These are phyloP conservation scores for Martensiomyces pterosporus DNA, from an alignment of 192 early-diverging fungal genomes.

Conservation along the genomic window DNA sequence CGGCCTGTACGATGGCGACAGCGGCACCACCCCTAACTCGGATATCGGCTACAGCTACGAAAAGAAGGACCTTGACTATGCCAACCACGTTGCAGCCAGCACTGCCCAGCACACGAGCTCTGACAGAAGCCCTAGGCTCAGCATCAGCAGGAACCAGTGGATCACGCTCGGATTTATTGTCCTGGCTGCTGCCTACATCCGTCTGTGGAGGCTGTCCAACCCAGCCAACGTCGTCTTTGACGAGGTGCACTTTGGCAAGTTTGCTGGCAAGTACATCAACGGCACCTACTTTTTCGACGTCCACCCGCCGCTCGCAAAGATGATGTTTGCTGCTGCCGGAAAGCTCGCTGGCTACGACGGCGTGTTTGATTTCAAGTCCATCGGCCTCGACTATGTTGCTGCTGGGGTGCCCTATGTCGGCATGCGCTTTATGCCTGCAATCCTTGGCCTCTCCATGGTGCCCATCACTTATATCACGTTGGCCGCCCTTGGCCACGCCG, in stretches of 20 bases:
- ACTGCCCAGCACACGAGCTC: slow-evolving; percentile 9
- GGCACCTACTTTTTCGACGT: slow-evolving; percentile 92
- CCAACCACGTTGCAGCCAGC: slow-evolving; percentile 2
- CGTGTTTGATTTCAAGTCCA: slow-evolving; percentile 88
- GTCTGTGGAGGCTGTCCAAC: slow-evolving; percentile 44
- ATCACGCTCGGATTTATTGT: slow-evolving; percentile 41
- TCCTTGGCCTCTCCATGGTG: slow-evolving; percentile 74
- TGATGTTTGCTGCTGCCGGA: slow-evolving; percentile 78
- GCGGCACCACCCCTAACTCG: slow-evolving; percentile 7
- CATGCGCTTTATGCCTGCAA: slow-evolving; percentile 75
- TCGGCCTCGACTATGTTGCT: slow-evolving; percentile 85
- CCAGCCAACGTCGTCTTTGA: slow-evolving; percentile 68
- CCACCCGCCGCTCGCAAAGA: slow-evolving; percentile 91
- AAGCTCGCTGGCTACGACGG: slow-evolving; percentile 86
- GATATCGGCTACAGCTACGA: slow-evolving; percentile 45
- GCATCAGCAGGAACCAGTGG: slow-evolving; percentile 43
- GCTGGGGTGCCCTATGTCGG: slow-evolving; percentile 86
- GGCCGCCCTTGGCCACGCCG: slow-evolving; percentile 73
- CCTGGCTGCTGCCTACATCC: slow-evolving; percentile 44
- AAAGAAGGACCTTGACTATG: slow-evolving; percentile 48
- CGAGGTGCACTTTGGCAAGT: slow-evolving; percentile 99
- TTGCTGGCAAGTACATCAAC: slow-evolving; percentile 83
- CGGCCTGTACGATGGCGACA: slow-evolving; percentile 10
- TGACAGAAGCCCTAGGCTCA: slow-evolving; percentile 22
- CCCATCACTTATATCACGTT: slow-evolving; percentile 83